Percentiles rank a stretch among this genome's conserved stretches.
phyloP scores from a whole-genome alignment of 768 basidiomycete genomes.

The Clitopilus passeckerianus region DNA sequence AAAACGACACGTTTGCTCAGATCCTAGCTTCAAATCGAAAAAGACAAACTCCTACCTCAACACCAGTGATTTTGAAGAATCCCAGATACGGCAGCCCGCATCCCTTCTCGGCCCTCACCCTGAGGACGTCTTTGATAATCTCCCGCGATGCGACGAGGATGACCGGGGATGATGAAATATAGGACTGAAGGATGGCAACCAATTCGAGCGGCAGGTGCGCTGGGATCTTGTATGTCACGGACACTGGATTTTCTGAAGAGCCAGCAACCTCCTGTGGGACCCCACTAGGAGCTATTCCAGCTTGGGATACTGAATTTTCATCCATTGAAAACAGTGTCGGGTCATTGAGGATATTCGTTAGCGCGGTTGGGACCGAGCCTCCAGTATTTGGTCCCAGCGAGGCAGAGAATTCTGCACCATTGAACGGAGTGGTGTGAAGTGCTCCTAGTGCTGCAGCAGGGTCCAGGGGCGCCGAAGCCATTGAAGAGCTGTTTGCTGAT shows the following conservation, averaged over 20 bases:
- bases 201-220: conserved; percentile 36
- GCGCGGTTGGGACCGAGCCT: background rate
- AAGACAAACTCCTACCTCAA: conserved; percentile 25
- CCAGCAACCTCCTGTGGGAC: background rate
- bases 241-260: background rate
- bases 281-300: too few species aligned
- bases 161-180: conserved; percentile 30
- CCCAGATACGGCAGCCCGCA: conserved; percentile 41
- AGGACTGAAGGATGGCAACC: conserved; percentile 34
- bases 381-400: too few species aligned
- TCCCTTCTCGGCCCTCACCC: conserved; percentile 28
- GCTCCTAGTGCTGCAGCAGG: too few species aligned
- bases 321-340: background rate
- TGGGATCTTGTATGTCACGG: conserved; percentile 12
- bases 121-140: conserved; percentile 20
- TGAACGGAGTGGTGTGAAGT: too few species aligned
- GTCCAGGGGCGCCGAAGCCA: too few species aligned
- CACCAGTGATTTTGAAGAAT: conserved; percentile 34
- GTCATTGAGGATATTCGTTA: background rate
- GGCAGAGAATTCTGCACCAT: background rate
- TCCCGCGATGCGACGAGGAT: conserved; percentile 31
- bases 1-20: background rate
- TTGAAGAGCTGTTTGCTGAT: too few species aligned
- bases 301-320: background rate
- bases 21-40: background rate